Conservation (phyloP, 2,329 filamentous ascomycete genomes). For the Seiridium cupressi region DNA sequence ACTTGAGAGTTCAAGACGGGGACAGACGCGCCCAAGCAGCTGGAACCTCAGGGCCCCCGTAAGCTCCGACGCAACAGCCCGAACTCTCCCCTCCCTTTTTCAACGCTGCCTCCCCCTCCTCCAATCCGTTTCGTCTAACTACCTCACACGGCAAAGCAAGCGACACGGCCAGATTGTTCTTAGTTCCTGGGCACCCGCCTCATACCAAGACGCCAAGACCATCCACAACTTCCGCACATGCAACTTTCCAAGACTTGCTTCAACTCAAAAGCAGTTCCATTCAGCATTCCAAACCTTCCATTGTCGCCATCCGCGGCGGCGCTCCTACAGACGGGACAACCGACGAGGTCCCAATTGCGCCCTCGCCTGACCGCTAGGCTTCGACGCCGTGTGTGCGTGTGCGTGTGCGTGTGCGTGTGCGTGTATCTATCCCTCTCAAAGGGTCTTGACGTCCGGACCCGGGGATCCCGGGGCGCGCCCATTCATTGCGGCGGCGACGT, state of each 20-base stretch:
- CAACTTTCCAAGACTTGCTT: constrained; percentile 7
- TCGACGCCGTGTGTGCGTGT: neutral
- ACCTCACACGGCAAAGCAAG: neutral
- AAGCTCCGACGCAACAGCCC: neutral
- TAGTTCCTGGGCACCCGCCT: constrained; percentile 5
- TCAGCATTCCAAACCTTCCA: neutral
- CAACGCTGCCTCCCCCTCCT: neutral
- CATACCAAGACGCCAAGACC: constrained; percentile 9
- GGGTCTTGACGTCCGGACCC: neutral
- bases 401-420: neutral
- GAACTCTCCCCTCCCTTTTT: neutral
- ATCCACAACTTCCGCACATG: constrained; percentile 8
- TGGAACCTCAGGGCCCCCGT: too few relatives aligned
- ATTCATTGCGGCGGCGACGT: neutral
- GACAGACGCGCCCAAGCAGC: neutral
- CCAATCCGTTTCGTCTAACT: neutral
- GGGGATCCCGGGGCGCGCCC: neutral
- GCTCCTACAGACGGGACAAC: neutral
- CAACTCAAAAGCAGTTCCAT: neutral
- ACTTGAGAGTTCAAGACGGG: neutral
- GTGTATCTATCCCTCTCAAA: neutral
- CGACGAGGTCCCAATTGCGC: neutral
- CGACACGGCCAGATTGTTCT: constrained; percentile 5
- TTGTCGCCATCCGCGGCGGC: constrained; percentile 4
- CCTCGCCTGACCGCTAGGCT: neutral